Base-by-base conservation (phyloP, 2,329 filamentous ascomycete genomes). In the Aureobasidium sp. region DNA sequence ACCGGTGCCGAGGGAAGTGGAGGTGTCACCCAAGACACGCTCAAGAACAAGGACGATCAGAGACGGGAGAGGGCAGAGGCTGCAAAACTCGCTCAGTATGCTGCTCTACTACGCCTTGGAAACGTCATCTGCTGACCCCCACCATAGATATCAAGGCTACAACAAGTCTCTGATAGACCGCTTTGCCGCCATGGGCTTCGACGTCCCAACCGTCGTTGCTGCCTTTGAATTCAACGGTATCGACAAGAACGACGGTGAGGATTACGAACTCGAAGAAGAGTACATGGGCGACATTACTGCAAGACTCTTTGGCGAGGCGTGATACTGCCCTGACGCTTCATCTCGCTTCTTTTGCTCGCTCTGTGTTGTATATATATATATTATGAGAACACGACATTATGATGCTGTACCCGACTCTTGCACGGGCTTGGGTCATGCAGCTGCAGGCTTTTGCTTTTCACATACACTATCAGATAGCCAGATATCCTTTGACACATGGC, bases 271-370 rank as follows among this genome's bases (percentile, higher is more conserved):
- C n/a, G 88, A 94, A 64, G 87, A 93, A 63, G 89, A 85, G 1
- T 90, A 90, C 61, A 88, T 95, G 79, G 89, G 88, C 3, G 90
- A 95, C 61, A 85, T 97, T 58, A 95, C 88, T 0, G 88, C 89
- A 16, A 79, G 86, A 55, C 78, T 97, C 6, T 81, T 96, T 29
- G 87, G 87, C 32, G 90, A 96, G 69, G 62, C 55, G 25, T 53
- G 29, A 47, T 39, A n/a, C 17, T 19, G 19, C 39, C 11, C 24
- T 3, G 14, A 4, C 7, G 5, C 8, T 16, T 24, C n/a, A n/a
- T 10, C 6, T 16, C 14, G 10, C 32, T 34, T 14, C 40, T 27
- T 24, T 12, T 22, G 32, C 22, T 14, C 16, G 17, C 24, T 37
- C 22, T 47, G 40, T 34, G 25, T 40, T 32, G 32, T 34, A 35